Percentiles rank a stretch among this genome's conserved stretches.
Evolutionary conservation across 2,329 filamentous ascomycete species (phyloP).

Genomic region (Zelopaecilomyces penicillatus): DNA sequence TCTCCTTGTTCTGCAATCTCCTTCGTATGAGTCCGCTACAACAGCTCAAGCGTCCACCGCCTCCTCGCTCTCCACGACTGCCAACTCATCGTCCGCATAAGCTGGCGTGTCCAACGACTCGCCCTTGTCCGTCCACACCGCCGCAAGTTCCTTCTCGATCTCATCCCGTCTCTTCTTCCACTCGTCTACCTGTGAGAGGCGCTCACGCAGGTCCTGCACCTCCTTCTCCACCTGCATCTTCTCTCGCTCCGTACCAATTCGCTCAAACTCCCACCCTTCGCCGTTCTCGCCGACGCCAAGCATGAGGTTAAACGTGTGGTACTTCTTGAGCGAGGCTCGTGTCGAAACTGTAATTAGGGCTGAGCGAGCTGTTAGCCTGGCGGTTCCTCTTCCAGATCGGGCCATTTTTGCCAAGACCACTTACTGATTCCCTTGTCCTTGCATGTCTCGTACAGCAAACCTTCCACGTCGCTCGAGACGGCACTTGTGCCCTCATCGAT

Average conservation of each 20-base stretch:
- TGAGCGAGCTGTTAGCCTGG: constrained; percentile 24
- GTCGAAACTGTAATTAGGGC: constrained; percentile 93
- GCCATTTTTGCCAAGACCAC: constrained; percentile 24
- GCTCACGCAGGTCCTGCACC: constrained; percentile 71
- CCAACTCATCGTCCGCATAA: constrained; percentile 21
- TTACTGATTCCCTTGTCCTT: constrained; percentile 90
- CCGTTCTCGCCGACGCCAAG: constrained; percentile 73
- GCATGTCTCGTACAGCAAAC: constrained; percentile 81
- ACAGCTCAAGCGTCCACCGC: constrained; percentile 1
- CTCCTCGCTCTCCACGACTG: constrained; percentile 1
- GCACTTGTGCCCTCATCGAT: constrained; percentile 94
- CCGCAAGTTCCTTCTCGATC: constrained; percentile 72
- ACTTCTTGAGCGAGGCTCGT: constrained; percentile 86
- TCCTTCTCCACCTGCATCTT: constrained; percentile 92
- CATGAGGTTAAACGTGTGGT: constrained; percentile 84
- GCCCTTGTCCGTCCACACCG: constrained; percentile 50
- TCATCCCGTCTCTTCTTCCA: constrained; percentile 72
- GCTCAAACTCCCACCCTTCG: constrained; percentile 86
- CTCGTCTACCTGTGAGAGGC: constrained; percentile 70
- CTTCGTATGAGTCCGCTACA: not conserved
- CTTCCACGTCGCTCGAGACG: constrained; percentile 90
- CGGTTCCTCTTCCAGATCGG: not conserved
- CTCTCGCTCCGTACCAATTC: constrained; percentile 87
- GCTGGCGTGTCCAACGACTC: constrained; percentile 40
- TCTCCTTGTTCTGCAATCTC: too few species aligned